Base-by-base conservation (phyloP, 768 basidiomycete genomes). In the Naematelia encephala region DNA sequence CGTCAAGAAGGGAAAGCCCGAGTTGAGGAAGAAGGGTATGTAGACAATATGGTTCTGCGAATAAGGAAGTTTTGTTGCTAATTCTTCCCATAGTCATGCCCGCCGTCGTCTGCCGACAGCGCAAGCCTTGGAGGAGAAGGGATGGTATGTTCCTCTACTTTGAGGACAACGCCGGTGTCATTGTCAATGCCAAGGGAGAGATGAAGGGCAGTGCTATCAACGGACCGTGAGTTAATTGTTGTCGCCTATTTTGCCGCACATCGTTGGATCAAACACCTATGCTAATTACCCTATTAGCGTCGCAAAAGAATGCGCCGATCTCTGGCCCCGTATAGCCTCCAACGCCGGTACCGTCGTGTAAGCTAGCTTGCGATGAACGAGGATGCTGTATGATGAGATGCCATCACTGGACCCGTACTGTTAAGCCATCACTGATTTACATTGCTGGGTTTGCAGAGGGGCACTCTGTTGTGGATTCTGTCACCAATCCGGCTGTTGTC, bases 1-100 rank as follows among this genome's bases (percentile, higher is more conserved):
- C 54, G 96, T 99, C 75, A 98, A 99, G 86, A 98, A 98, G 84
- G 96, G 96, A 79, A 98, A 99, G 83, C 96, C 96, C 30, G 96
- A 99, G 81, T 81, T 99, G 78, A 87, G 96, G 81, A 99, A 99
- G 84, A 99, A 99, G 84, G 94, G 91, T 94, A 78, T 74, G 91
- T 83, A 29, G 42, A n/a, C n/a, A n/a, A n/a, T n/a, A n/a, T n/a
- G n/a, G n/a, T n/a, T n/a, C n/a, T n/a, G n/a, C n/a, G n/a, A n/a
- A n/a, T n/a, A n/a, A n/a, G n/a, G n/a, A n/a, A n/a, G n/a, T 51
- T 39, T 57, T 55, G 25, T 34, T 46, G 22, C 10, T 5, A 5
- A 16, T 27, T 23, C 23, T 42, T 51, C 25, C 14, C 4, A 1
- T 66, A 94, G 94, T 94, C 55, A 92, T 97, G 91, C 96, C 93